Percentiles rank a stretch among this genome's conserved stretches.
phyloP scores from a whole-genome alignment of 768 basidiomycete species.

The Phanerodontia chrysosporium region DNA sequence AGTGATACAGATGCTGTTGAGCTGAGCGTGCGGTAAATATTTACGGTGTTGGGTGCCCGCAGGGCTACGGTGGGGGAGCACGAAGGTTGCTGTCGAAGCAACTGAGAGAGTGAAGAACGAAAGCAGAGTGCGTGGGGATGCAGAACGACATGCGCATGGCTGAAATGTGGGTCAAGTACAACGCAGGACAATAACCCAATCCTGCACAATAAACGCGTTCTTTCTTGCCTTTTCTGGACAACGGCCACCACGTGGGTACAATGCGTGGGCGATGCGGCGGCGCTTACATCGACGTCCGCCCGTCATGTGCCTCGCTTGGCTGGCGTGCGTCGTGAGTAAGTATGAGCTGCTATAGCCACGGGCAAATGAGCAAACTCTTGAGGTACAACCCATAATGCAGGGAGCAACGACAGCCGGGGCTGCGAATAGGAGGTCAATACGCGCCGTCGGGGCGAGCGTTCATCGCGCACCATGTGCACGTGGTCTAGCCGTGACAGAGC shows the following conservation, averaged over 20 bases:
- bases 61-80: background rate
- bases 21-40: background rate
- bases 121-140: constrained; percentile 6
- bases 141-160: background rate
- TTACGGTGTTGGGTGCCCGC: constrained; percentile 1
- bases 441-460: no score
- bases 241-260: constrained; percentile 1
- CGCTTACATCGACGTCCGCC: constrained; percentile 57
- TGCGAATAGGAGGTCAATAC: no score
- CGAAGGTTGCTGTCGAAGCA: constrained; percentile 11
- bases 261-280: constrained; percentile 27
- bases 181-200: constrained; percentile 10
- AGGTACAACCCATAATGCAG: no score
- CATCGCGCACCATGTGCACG: no score
- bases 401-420: no score
- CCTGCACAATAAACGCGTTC: constrained; percentile 8
- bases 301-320: constrained; percentile 55
- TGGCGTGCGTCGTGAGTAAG: no score
- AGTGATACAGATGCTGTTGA: background rate
- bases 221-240: constrained; percentile 7
- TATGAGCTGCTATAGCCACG: no score
- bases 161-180: constrained; percentile 13
- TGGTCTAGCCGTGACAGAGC: background rate
- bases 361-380: no score
- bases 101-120: constrained; percentile 1